A percentile compares a stretch with the other conserved stretches of the same genome.
phyloP scores from a whole-genome alignment of 495 filamentous ascomycete genomes.

The Aspergillus haitiensis region DNA sequence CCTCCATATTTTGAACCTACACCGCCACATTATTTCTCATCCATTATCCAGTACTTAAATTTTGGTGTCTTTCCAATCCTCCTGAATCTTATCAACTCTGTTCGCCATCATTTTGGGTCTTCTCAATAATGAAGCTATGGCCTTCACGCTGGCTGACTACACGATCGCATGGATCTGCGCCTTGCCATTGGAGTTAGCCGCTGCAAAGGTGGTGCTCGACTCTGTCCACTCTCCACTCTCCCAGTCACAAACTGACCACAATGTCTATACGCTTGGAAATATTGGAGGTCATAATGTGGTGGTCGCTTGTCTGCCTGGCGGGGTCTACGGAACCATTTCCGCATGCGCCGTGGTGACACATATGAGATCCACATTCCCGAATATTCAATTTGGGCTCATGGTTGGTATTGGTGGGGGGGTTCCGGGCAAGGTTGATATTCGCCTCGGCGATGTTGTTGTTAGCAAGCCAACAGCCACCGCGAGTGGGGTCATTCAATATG shows the following conservation, averaged over 20 bases:
- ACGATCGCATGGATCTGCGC: slow-evolving; percentile 39
- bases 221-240: slow-evolving; percentile 26
- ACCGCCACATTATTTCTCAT: no score
- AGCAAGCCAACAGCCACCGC: slow-evolving; percentile 24
- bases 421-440: slow-evolving; percentile 31
- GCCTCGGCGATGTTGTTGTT: slow-evolving; percentile 41
- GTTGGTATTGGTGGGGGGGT: slow-evolving; percentile 41
- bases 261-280: slow-evolving; percentile 35
- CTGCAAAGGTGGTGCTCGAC: slow-evolving; percentile 32
- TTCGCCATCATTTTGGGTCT: no score
- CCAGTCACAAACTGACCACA: slow-evolving; percentile 19
- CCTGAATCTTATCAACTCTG: no score
- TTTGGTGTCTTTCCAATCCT: no score
- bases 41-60: no score
- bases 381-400: slow-evolving; percentile 30
- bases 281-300: slow-evolving; percentile 37
- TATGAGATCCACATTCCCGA: slow-evolving; percentile 26
- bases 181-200: slow-evolving; percentile 31
- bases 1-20: no score
- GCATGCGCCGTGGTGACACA: slow-evolving; percentile 29
- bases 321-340: slow-evolving; percentile 29
- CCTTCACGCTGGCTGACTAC: slow-evolving; percentile 21
- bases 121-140: no score
- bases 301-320: slow-evolving; percentile 31
- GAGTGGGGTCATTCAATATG: slow-evolving; percentile 37